Evolutionary conservation across 331 rosid species (phyloP).

Genomic region (Cydonia oblonga): DNA sequence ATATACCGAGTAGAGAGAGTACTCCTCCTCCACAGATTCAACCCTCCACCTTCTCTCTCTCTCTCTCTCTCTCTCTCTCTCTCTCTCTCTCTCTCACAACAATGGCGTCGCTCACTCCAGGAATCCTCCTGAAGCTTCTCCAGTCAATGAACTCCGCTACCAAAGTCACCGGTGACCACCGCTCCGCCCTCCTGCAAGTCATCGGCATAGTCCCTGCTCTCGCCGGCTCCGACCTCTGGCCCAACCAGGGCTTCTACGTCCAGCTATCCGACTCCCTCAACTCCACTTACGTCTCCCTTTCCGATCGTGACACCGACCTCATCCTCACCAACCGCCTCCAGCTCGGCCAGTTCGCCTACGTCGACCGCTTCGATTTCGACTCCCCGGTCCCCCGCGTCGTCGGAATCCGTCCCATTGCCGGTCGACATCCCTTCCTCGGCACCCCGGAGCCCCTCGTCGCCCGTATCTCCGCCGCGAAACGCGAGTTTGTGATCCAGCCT

Average conservation of each 20-base stretch:
- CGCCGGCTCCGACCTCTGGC: slow-evolving; percentile 74
- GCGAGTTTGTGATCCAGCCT: slow-evolving; percentile 75
- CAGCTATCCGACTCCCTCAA: slow-evolving; percentile 93
- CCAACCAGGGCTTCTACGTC: slow-evolving; percentile 76
- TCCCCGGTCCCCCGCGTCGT: slow-evolving; percentile 60
- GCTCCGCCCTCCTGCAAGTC: slow-evolving; percentile 85
- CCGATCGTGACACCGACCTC: slow-evolving; percentile 66
- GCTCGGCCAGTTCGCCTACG: slow-evolving; percentile 69
- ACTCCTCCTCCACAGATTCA: background rate
- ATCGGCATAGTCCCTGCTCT: slow-evolving; percentile 87
- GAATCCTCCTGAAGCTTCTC: slow-evolving; percentile 70
- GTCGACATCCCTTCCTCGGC: slow-evolving; percentile 69
- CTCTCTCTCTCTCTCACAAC: background rate
- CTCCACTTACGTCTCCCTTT: slow-evolving; percentile 79
- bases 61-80: background rate
- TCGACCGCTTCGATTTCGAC: slow-evolving; percentile 72
- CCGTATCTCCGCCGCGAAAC: slow-evolving; percentile 33
- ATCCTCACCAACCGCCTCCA: slow-evolving; percentile 82
- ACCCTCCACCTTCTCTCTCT: background rate
- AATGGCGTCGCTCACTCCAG: slow-evolving; percentile 82
- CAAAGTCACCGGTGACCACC: slow-evolving; percentile 94
- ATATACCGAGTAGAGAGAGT: background rate
- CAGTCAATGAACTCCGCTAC: slow-evolving; percentile 73
- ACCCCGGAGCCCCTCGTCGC: slow-evolving; percentile 66
- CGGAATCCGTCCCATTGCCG: slow-evolving; percentile 64